These are phyloP conservation scores for Linnemannia schmuckeri DNA, from an alignment of 192 early-diverging fungal species.

Conservation along the genomic window DNA sequence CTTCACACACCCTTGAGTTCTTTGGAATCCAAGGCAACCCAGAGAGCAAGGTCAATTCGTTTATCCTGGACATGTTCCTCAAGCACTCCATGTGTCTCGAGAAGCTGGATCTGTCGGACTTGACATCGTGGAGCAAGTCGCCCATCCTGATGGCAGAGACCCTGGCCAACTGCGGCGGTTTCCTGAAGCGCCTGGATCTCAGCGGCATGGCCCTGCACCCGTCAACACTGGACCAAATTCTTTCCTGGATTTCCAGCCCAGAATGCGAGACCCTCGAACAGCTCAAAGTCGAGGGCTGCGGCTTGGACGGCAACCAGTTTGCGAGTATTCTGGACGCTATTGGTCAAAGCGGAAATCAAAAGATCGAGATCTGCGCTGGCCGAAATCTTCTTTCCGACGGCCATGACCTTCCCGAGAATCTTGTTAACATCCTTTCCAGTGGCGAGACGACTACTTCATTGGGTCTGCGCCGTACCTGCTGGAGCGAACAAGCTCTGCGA, in stretches of 20 bases:
- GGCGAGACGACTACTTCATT: constrained; percentile 56
- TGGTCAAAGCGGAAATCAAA: constrained; percentile 45
- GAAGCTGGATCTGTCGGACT: constrained; percentile 21
- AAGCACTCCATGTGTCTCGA: constrained; percentile 55
- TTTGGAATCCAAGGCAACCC: constrained; percentile 42
- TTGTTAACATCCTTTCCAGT: constrained; percentile 53
- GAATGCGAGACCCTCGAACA: constrained; percentile 40
- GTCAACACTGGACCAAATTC: constrained; percentile 40
- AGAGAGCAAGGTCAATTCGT: constrained; percentile 55
- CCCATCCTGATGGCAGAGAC: constrained; percentile 55
- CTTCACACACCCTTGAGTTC: constrained; percentile 38
- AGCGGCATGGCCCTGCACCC: constrained; percentile 53
- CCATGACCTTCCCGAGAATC: constrained; percentile 51
- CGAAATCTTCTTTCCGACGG: constrained; percentile 60
- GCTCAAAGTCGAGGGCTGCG: constrained; percentile 57
- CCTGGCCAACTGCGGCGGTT: constrained; percentile 41
- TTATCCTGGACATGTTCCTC: constrained; percentile 53
- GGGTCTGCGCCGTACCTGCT: constrained; percentile 58
- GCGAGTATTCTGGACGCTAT: constrained; percentile 56
- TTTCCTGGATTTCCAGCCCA: constrained; percentile 43
- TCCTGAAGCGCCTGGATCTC: constrained; percentile 29
- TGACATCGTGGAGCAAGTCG: constrained; percentile 55
- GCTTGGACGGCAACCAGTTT: constrained; percentile 58
- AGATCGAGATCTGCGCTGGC: constrained; percentile 55
- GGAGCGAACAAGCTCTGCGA: constrained; percentile 62